These are phyloP conservation scores for Boletus rufocinnamomeus DNA, from an alignment of 768 basidiomycete species.

Conservation along the genomic window DNA sequence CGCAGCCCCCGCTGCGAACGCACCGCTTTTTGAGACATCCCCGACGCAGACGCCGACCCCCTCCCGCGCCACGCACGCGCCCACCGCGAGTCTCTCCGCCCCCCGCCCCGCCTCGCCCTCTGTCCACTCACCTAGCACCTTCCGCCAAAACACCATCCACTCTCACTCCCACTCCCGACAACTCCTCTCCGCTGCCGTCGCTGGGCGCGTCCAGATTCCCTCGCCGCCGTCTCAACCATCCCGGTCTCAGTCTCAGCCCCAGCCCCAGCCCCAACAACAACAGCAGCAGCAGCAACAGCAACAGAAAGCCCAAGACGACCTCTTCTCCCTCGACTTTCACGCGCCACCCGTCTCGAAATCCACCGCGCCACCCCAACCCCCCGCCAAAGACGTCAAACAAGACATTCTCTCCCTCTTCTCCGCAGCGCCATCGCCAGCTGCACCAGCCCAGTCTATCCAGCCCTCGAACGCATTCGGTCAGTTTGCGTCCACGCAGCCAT, in stretches of 20 bases:
- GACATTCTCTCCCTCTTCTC: conserved; percentile 87
- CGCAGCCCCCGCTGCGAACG: neutral
- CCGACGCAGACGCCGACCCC: neutral
- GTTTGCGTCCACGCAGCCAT: conserved; percentile 31
- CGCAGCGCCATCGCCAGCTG: conserved; percentile 36
- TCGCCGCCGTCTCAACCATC: conserved; percentile 1
- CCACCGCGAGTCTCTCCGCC: conserved; percentile 22
- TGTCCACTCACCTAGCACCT: conserved; percentile 26
- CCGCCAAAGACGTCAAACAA: conserved; percentile 75
- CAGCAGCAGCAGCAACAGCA: neutral
- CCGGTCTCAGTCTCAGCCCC: neutral
- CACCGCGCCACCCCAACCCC: conserved; percentile 30
- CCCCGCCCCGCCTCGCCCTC: conserved; percentile 34
- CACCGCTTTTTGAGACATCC: conserved; percentile 13
- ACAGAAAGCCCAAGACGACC: conserved; percentile 51
- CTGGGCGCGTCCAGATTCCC: conserved; percentile 21
- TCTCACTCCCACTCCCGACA: conserved; percentile 30
- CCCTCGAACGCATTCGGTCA: conserved; percentile 39
- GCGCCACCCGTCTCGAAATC: conserved; percentile 43
- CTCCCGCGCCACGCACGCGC: conserved; percentile 13
- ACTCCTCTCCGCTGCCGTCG: conserved; percentile 43
- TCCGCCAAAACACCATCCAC: conserved; percentile 16
- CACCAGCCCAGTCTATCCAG: conserved; percentile 28
- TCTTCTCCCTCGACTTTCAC: conserved; percentile 88
- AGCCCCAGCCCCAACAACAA: neutral